Conservation (phyloP, 176 grass and related monocot species). For the Hsuehochloa calcarea region DNA sequence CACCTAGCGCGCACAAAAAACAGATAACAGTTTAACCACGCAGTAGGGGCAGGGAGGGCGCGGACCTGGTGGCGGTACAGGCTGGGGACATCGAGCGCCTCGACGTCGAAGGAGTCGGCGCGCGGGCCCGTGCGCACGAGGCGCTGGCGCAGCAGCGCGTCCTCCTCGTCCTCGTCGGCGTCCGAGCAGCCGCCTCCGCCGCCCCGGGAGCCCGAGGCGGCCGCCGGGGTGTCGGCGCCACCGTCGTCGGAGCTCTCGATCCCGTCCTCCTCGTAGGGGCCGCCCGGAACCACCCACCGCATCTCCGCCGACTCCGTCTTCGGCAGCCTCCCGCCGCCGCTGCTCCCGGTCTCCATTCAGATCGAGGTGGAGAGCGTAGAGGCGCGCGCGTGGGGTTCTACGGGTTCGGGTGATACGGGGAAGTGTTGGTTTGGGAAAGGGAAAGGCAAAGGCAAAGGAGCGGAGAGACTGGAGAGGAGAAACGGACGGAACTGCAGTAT, state of each 20-base stretch:
- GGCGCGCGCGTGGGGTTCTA: neutral
- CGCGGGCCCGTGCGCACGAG: slow-evolving; percentile 85
- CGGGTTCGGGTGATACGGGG: neutral
- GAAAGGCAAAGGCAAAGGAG: neutral
- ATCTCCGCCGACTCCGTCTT: slow-evolving; percentile 82
- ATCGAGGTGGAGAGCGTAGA: neutral
- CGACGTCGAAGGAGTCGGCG: slow-evolving; percentile 85
- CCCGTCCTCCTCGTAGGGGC: slow-evolving; percentile 53
- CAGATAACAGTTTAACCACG: neutral
- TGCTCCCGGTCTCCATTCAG: slow-evolving; percentile 41
- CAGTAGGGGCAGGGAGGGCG: neutral
- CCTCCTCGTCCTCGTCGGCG: slow-evolving; percentile 63
- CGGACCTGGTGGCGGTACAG: slow-evolving; percentile 46
- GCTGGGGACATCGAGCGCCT: slow-evolving; percentile 80
- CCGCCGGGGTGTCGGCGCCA: slow-evolving; percentile 25
- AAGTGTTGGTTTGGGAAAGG: neutral
- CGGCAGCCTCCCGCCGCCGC: slow-evolving; percentile 40
- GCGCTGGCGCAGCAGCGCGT: slow-evolving; percentile 58
- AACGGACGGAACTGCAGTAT: slow-evolving; percentile 24
- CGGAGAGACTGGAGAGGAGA: neutral
- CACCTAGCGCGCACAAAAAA: neutral
- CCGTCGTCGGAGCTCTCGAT: slow-evolving; percentile 71
- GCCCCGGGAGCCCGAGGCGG: slow-evolving; percentile 30
- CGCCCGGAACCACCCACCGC: slow-evolving; percentile 59
- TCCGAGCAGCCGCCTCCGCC: slow-evolving; percentile 41